Evolutionary conservation across 2,329 filamentous ascomycete genomes (phyloP).

Genomic region (Curvularia eragrostidis): DNA sequence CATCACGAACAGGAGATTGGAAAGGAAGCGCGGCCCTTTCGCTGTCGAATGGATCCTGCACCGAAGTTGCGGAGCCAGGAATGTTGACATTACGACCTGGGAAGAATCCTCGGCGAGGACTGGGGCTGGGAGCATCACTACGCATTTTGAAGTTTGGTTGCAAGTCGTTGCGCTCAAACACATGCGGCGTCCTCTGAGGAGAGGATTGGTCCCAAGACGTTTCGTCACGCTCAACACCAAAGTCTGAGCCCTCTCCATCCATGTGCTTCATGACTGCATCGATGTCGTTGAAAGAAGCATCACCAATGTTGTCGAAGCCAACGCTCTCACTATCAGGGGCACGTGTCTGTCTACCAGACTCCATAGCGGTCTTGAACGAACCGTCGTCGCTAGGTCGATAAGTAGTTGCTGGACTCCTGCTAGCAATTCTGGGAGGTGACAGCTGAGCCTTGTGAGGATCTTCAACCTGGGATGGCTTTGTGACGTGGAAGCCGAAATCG

Average conservation of each 20-base stretch:
- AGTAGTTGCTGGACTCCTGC: conserved; percentile 49
- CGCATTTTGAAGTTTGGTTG: conserved; percentile 56
- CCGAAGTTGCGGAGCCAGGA: conserved; percentile 46
- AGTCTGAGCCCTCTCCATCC: conserved; percentile 73
- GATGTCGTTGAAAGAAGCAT: conserved; percentile 77
- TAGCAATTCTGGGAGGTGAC: conserved; percentile 33
- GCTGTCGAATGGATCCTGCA: conserved; percentile 66
- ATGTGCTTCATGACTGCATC: conserved; percentile 91
- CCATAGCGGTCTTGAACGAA: conserved; percentile 49
- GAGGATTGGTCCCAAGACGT: conserved; percentile 52
- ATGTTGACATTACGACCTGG: conserved; percentile 26
- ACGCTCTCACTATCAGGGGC: conserved; percentile 49
- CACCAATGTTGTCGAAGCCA: conserved; percentile 43
- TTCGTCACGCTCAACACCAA: conserved; percentile 72
- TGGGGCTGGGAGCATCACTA: conserved; percentile 77
- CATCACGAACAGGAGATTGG: conserved; percentile 65
- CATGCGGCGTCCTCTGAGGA: conserved; percentile 41
- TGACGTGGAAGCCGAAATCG: conserved; percentile 50
- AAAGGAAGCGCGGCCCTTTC: conserved; percentile 64
- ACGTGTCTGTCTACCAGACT: conserved; percentile 39
- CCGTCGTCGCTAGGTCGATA: conserved; percentile 51
- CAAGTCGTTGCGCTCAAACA: conserved; percentile 42
- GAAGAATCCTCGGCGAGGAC: conserved; percentile 62
- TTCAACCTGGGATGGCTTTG: conserved; percentile 45
- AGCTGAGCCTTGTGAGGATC: conserved; percentile 30